These are phyloP conservation scores for Backusella parvicylindrica DNA, from an alignment of 192 early-diverging fungal genomes.

Conservation along the genomic window DNA sequence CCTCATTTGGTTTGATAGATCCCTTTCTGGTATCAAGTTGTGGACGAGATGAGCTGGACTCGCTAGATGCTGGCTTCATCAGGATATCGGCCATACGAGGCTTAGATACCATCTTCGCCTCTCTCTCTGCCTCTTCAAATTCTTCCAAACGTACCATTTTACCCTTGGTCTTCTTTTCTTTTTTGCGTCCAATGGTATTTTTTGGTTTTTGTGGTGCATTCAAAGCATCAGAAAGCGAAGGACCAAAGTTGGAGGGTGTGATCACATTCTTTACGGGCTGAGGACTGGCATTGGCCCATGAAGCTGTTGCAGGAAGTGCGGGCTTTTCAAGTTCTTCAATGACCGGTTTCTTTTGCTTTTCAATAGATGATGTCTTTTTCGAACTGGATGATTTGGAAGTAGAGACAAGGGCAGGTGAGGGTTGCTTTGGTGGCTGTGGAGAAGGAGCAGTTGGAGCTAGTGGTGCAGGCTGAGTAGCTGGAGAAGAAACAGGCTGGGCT, in stretches of 20 bases:
- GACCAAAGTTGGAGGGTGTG: slow-evolving; percentile 37
- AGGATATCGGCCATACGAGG: background rate
- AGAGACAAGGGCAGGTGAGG: background rate
- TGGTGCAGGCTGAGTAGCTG: background rate
- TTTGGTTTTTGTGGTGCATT: slow-evolving; percentile 40
- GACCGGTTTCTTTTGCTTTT: background rate
- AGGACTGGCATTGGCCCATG: slow-evolving; percentile 48
- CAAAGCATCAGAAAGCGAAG: slow-evolving; percentile 32
- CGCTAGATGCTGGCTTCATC: background rate
- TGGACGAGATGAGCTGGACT: background rate
- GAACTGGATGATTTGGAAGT: background rate
- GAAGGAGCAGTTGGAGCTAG: background rate
- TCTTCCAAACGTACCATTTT: slow-evolving; percentile 31
- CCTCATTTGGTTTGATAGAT: background rate
- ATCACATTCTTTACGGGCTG: slow-evolving; percentile 7
- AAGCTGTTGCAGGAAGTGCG: slow-evolving; percentile 55
- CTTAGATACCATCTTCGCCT: slow-evolving; percentile 3
- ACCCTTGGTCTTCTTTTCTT: slow-evolving; percentile 28
- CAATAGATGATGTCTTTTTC: background rate
- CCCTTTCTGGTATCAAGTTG: background rate
- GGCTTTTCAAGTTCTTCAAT: slow-evolving; percentile 30
- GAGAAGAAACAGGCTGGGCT: background rate
- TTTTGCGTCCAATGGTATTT: slow-evolving; percentile 20
- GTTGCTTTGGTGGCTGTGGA: background rate
- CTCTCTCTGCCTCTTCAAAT: slow-evolving; percentile 20